Conservation (phyloP, 2,329 filamentous ascomycete species). For the Penicillium sp. region DNA sequence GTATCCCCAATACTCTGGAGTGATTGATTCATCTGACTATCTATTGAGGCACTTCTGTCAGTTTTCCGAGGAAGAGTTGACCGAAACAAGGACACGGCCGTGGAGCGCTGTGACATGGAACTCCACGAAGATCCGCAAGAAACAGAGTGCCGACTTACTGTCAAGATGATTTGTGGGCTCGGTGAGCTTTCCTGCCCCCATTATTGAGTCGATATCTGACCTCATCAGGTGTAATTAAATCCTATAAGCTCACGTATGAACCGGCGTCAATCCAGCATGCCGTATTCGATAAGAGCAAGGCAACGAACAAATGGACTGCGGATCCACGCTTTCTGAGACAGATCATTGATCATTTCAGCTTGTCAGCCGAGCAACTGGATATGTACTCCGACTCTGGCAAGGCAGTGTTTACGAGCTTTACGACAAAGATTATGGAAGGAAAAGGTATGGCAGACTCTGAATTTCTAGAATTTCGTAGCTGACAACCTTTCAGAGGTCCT, state of each 20-base stretch:
- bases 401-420: constrained; percentile 64
- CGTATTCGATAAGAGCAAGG: constrained; percentile 57
- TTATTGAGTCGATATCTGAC: background rate
- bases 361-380: constrained; percentile 63
- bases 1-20: constrained; percentile 8
- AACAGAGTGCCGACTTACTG: constrained; percentile 59
- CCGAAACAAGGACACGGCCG: constrained; percentile 57
- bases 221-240: constrained; percentile 58
- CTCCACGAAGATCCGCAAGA: constrained; percentile 57
- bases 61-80: constrained; percentile 63
- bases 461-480: background rate
- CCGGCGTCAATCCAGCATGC: constrained; percentile 62
- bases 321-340: constrained; percentile 57
- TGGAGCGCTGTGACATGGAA: constrained; percentile 62
- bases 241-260: constrained; percentile 64
- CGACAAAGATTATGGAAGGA: constrained; percentile 61
- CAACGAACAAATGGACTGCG: constrained; percentile 60
- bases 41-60: constrained; percentile 53
- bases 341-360: constrained; percentile 63
- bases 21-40: constrained; percentile 10
- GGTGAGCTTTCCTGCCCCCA: constrained; percentile 35
- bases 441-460: constrained; percentile 46
- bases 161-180: constrained; percentile 62
- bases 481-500: constrained; percentile 51
- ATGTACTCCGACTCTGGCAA: constrained; percentile 59